Base-by-base conservation (phyloP, 805 yeast species). In the Saccharomycopsis amapae region DNA sequence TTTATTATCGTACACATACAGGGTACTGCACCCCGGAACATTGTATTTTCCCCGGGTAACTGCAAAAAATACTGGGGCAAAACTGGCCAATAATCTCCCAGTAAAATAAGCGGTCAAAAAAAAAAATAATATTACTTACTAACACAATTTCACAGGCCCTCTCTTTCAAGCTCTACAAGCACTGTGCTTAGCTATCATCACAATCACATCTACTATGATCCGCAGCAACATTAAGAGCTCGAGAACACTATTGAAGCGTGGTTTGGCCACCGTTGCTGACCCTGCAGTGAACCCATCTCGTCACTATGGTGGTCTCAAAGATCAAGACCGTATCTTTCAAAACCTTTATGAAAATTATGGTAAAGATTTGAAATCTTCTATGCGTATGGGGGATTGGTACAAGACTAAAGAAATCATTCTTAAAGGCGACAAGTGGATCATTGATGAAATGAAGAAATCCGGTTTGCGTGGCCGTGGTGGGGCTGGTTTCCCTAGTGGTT, bases 401-500 rank as follows among this genome's bases (percentile, higher is more conserved):
- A 86, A 85, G 68, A 86, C 95, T 55, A 86, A 85, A 66, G 95
- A 85, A 65, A 79, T 85, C 56, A 63, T 85, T 33, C 65, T 79
- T 51, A 85, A 85, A 64, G 95, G 95, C 38, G 90, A 86, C 64
- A 75, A 77, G 51, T 85, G 95, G 95, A 85, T 85, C 64, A 85
- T 86, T 58, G 87, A 82, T 60, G 90, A 85, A 67, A 79, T 83
- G 71, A 85, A 85, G 62, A 75, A 78, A 57, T 81, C 89, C 19
- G 95, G 95, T 19, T 72, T 85, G 53, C 77, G 95, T 62, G 95
- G 95, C 49, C 78, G 95, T 65, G 95, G 95, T 49, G 95, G 95
- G 59, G 95, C 95, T 38, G 95, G 95, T 15, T 85, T 85, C 73
- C 95, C 95, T 45, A 78, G 88, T 20, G 95, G 95, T 26, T 74